Evolutionary conservation across 495 filamentous ascomycete genomes (phyloP).

Genomic region (Aspergillus egyptiacus): DNA sequence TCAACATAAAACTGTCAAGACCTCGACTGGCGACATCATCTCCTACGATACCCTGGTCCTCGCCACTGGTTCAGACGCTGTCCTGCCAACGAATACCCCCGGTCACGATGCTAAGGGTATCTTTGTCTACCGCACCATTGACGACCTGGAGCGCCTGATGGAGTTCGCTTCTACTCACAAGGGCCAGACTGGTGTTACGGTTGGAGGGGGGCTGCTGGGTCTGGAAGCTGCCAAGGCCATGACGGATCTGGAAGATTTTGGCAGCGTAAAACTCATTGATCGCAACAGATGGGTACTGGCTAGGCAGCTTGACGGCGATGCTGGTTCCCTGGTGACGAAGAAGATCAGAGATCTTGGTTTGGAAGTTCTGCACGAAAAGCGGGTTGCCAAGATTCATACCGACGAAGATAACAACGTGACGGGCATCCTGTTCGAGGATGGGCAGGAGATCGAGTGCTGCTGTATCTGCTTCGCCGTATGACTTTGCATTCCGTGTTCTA

Average conservation of each 20-base stretch:
- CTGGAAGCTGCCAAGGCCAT: conserved; percentile 94
- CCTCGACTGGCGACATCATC: conserved; percentile 64
- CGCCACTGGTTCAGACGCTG: conserved; percentile 86
- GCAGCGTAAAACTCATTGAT: conserved; percentile 77
- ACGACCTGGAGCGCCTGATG: conserved; percentile 78
- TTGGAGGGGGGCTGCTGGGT: conserved; percentile 86
- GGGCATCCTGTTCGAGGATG: conserved; percentile 80
- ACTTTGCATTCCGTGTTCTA: not conserved
- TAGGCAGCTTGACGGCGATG: conserved; percentile 80
- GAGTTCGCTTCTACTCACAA: conserved; percentile 59
- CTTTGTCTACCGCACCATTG: conserved; percentile 92
- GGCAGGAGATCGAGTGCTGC: conserved; percentile 71
- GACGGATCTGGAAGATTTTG: conserved; percentile 79
- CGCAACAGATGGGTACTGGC: conserved; percentile 85
- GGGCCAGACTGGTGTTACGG: conserved; percentile 68
- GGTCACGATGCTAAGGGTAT: conserved; percentile 82
- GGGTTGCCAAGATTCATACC: conserved; percentile 67
- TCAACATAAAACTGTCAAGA: conserved; percentile 58
- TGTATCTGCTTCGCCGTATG: conserved; percentile 83
- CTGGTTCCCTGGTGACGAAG: conserved; percentile 76
- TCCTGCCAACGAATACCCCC: conserved; percentile 74
- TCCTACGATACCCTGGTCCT: conserved; percentile 84
- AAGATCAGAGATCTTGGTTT: conserved; percentile 76
- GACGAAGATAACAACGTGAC: conserved; percentile 61
- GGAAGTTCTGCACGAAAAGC: conserved; percentile 75